A percentile compares a stretch with the other conserved stretches of the same genome.
These are phyloP conservation scores for Paramyrothecium roridum DNA, from an alignment of 2,329 filamentous ascomycete species.

Conservation along the genomic window DNA sequence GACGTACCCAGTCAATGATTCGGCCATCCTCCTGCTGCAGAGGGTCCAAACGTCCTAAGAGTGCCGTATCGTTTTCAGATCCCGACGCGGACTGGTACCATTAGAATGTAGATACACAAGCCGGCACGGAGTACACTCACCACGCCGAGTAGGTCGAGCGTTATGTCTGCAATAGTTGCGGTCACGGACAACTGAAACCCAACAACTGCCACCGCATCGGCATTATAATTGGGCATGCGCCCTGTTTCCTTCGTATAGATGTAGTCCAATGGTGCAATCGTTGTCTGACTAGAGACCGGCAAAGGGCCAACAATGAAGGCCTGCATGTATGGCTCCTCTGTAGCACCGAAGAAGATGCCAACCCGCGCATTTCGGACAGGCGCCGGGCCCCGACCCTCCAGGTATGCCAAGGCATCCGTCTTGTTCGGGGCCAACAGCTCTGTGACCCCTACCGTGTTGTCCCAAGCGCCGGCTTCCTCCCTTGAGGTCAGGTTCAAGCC, in stretches of 20 bases:
- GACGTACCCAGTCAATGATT: constrained; percentile 1
- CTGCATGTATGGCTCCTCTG: constrained; percentile 31
- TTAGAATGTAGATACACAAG: constrained; percentile 18
- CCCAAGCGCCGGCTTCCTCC: constrained; percentile 30
- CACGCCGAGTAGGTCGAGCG: constrained; percentile 31
- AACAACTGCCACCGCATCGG: constrained; percentile 13
- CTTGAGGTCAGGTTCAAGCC: constrained; percentile 34
- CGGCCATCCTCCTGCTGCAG: neutral
- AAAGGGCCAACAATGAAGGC: constrained; percentile 49
- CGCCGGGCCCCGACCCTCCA: constrained; percentile 31
- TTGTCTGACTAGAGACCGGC: constrained; percentile 36
- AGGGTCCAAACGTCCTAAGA: neutral
- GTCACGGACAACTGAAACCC: constrained; percentile 19
- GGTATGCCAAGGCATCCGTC: constrained; percentile 40
- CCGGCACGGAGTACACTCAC: constrained; percentile 5
- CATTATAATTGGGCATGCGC: constrained; percentile 18
- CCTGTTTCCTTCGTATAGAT: constrained; percentile 34
- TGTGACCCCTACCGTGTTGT: constrained; percentile 26
- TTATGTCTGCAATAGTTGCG: constrained; percentile 1
- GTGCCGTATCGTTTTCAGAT: neutral
- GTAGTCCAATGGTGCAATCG: constrained; percentile 34
- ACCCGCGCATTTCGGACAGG: constrained; percentile 42
- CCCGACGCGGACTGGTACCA: constrained; percentile 24
- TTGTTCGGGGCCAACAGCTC: constrained; percentile 43
- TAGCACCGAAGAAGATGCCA: constrained; percentile 34